Evolutionary conservation across 805 yeast species (phyloP).

Genomic region (Candida maesae): DNA sequence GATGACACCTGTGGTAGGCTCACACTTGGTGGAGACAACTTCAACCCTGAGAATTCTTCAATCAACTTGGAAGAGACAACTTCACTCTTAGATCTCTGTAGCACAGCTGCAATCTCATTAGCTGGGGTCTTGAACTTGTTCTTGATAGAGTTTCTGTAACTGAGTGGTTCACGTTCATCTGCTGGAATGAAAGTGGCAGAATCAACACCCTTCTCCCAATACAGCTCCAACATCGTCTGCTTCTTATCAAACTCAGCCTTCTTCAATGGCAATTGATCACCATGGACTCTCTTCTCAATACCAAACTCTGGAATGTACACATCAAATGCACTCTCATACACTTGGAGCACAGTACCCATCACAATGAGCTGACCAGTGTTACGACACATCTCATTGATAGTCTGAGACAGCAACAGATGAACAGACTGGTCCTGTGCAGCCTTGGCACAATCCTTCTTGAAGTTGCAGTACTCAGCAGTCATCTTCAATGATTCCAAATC

Average conservation of each 20-base stretch:
- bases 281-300: constrained; percentile 93
- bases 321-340: constrained; percentile 94
- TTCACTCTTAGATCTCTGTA: constrained; percentile 26
- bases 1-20: constrained; percentile 25
- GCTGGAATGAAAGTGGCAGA: constrained; percentile 87
- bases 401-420: constrained; percentile 79
- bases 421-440: constrained; percentile 94
- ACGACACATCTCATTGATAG: constrained; percentile 68
- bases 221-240: constrained; percentile 67
- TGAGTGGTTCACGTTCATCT: constrained; percentile 78
- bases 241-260: constrained; percentile 88
- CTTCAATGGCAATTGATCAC: constrained; percentile 88
- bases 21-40: constrained; percentile 40
- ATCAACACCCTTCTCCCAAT: constrained; percentile 92
- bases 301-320: constrained; percentile 91
- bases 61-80: constrained; percentile 36
- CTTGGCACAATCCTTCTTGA: constrained; percentile 91
- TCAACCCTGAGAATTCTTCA: constrained; percentile 46
- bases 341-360: constrained; percentile 85
- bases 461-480: constrained; percentile 88
- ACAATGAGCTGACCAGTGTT: constrained; percentile 78
- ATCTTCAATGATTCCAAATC: constrained; percentile 72
- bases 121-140: constrained; percentile 73
- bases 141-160: constrained; percentile 74
- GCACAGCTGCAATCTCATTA: constrained; percentile 63